Base-by-base conservation (phyloP, 2,329 filamentous ascomycete species). In the Elsinoe perseae region DNA sequence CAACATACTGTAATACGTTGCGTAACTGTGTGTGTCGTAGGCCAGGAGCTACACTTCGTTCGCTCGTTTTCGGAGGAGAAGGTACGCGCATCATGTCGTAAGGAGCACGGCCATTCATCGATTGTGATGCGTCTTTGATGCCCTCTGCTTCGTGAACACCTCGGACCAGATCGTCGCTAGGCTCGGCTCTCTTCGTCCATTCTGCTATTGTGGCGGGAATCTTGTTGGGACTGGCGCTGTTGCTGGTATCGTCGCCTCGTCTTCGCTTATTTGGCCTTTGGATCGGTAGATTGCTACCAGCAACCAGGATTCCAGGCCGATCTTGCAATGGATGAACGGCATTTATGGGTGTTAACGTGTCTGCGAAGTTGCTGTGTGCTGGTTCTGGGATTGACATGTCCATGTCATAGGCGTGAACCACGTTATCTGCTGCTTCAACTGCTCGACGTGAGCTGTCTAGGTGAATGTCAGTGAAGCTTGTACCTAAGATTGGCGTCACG, bases 361-460 rank as follows among this genome's bases (percentile, higher is more conserved):
- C 64, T 1, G 61, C 50, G 1, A 54, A 38, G 3, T 65, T 57
- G 18, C 69, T 67, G 32, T 72, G 68, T n/a, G 69, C 73, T 32
- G 79, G 81, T 60, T 85, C 81, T n/a, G 85, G 84, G 40, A 88
- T 77, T 62, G 85, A 81, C 82, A 87, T 85, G 64, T 87, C 84
- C 69, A 87, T 80, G 64, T 87, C 85, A 63, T 87, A 87, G 10
- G 85, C 85, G 68, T 87, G 83, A 8, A 88, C 84, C 16, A 88
- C 84, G 62, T 88, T 88, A 66, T 88, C 85, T 6, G 85, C 85
- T 18, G 85, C 85, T 68, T 87, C 85, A 3, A 88, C 82, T 1
- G 85, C 85, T 58, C 85, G 77, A 64, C 83, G 78, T 56, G 85
- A 85, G 66, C 83, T 87, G 64, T 87, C 85, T 82, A 61, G 63